A percentile compares a stretch with the other conserved stretches of the same genome.
These are phyloP conservation scores for Skeletonema potamos DNA, from an alignment of 108 stramenopile species.

Conservation along the genomic window DNA sequence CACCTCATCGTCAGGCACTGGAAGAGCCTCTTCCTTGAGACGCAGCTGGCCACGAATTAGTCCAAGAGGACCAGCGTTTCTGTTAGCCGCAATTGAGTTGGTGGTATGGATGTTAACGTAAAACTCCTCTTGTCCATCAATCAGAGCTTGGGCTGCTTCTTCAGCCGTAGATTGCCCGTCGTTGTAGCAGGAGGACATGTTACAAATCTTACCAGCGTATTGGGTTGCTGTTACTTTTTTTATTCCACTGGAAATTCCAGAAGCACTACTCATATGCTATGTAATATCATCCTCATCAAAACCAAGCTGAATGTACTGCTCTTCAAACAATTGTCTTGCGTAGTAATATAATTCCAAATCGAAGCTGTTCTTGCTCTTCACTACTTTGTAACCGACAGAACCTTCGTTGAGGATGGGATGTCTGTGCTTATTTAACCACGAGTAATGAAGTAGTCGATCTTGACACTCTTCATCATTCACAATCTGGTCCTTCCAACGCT, in stretches of 20 bases:
- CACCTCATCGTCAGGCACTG: background rate
- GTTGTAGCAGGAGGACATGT: background rate
- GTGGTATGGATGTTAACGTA: background rate
- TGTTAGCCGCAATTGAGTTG: background rate
- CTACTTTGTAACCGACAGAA: constrained; percentile 3
- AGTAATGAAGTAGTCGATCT: constrained; percentile 27
- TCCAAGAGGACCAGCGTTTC: background rate
- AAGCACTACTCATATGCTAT: background rate
- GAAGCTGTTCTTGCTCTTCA: constrained; percentile 36
- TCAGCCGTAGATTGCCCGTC: background rate
- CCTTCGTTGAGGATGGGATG: constrained; percentile 23
- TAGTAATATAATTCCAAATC: constrained; percentile 44
- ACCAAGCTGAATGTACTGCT: constrained; percentile 36
- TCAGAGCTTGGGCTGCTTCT: background rate
- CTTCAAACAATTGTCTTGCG: constrained; percentile 39
- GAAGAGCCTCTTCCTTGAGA: background rate
- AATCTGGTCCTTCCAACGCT: constrained; percentile 26
- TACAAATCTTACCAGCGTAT: background rate
- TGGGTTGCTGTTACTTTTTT: background rate
- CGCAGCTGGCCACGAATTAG: background rate
- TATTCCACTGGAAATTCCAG: no score
- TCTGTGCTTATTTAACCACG: constrained; percentile 38
- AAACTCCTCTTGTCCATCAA: background rate
- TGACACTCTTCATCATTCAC: constrained; percentile 36
- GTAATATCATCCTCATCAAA: constrained; percentile 22